Conservation (phyloP, 441 rosid species). For the Aleurites moluccanus region DNA sequence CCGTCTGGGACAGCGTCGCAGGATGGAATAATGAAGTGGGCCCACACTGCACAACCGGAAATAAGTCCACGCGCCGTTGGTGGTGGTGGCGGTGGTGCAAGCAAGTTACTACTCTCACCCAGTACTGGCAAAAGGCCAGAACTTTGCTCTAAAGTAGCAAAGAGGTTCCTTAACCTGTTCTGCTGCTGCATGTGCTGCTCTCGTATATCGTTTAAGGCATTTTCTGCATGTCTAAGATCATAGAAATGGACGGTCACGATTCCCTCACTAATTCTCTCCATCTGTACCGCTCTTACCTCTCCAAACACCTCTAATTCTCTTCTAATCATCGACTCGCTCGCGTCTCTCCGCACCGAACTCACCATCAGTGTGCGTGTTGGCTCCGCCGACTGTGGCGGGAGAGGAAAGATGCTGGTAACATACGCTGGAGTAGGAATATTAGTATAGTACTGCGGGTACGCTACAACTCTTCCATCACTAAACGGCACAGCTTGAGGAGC, state of each 20-base stretch:
- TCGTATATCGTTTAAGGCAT: slow-evolving; percentile 58
- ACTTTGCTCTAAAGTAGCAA: slow-evolving; percentile 11
- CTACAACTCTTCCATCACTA: slow-evolving; percentile 19
- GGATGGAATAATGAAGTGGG: slow-evolving; percentile 66
- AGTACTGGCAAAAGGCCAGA: neutral
- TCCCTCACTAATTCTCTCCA: slow-evolving; percentile 73
- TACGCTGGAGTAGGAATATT: slow-evolving; percentile 8
- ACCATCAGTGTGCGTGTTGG: slow-evolving; percentile 66
- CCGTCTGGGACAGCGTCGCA: slow-evolving; percentile 65
- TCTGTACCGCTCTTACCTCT: slow-evolving; percentile 80
- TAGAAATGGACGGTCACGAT: slow-evolving; percentile 87
- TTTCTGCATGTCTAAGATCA: slow-evolving; percentile 78
- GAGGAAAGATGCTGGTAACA: slow-evolving; percentile 24
- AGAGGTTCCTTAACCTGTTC: slow-evolving; percentile 35
- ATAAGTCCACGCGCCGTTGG: slow-evolving; percentile 54
- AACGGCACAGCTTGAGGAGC: slow-evolving; percentile 27
- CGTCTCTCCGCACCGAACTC: slow-evolving; percentile 48
- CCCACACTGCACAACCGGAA: slow-evolving; percentile 65
- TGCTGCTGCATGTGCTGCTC: slow-evolving; percentile 78
- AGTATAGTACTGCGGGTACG: slow-evolving; percentile 20
- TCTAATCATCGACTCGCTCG: slow-evolving; percentile 62
- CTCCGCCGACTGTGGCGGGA: slow-evolving; percentile 43
- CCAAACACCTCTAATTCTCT: slow-evolving; percentile 85
- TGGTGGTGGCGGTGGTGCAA: slow-evolving; percentile 19
- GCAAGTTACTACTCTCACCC: neutral